A percentile compares a stretch with the other conserved stretches of the same genome.
These are phyloP conservation scores for Solanum hybrid DNA, from an alignment of 305 asterid species.

Conservation along the genomic window DNA sequence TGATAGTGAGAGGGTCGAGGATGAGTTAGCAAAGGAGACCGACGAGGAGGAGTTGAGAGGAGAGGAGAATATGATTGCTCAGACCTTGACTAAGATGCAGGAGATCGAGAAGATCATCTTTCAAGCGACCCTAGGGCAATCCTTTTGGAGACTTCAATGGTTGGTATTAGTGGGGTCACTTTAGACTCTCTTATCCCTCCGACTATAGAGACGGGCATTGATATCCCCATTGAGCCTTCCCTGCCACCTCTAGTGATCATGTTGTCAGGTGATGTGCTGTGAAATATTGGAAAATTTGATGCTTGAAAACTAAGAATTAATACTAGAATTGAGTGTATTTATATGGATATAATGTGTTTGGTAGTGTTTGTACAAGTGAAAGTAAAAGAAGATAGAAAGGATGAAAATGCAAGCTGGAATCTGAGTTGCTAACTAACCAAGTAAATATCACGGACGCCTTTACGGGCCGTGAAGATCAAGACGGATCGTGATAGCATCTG, in stretches of 20 bases:
- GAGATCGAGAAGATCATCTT: neutral
- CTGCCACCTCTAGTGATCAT: neutral
- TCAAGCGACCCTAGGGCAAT: neutral
- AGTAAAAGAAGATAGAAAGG: neutral
- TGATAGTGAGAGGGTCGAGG: neutral
- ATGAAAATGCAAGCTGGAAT: neutral
- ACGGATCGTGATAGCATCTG: neutral
- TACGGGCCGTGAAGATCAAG: neutral
- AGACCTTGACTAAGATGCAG: neutral
- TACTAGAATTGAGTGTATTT: neutral
- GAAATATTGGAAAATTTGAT: too few species aligned
- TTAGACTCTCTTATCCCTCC: neutral
- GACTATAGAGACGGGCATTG: neutral
- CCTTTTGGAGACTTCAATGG: neutral
- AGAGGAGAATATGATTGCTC: neutral
- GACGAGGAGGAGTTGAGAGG: neutral
- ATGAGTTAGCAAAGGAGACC: neutral
- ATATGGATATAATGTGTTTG: neutral
- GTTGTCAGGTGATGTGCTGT: neutral
- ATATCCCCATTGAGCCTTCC: neutral
- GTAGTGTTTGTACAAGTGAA: neutral
- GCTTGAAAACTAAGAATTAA: neutral
- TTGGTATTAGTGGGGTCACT: neutral
- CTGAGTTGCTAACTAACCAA: neutral
- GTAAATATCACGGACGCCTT: neutral